Evolutionary conservation across 2,329 filamentous ascomycete species (phyloP), one percentile per base, ranked within the genome.

Genomic region (Dothistroma pini): DNA sequence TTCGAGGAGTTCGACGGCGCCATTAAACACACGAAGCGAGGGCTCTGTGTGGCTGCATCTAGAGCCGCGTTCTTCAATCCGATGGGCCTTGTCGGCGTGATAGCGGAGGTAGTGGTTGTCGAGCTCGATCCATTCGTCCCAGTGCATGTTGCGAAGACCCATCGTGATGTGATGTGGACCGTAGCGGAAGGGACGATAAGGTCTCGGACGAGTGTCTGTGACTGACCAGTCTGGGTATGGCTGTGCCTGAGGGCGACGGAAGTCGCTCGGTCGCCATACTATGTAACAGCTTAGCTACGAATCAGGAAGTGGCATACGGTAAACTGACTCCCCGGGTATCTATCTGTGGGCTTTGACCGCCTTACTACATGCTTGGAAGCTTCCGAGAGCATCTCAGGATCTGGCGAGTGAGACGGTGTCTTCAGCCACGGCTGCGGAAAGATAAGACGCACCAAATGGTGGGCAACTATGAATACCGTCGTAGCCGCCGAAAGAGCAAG

Each of bases 121-220:
- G 29, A 96, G 83, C 75, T 96, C 89, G 70, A 93, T 91, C 90
- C 90, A 93, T 59, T 91, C 86, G 57, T 88, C 83, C 75, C 85
- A 86, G 34, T 84, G 79, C 77, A 90, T 83, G 9, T 80, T 83
- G n/a, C 89, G 83, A 1, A 93, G 79, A 0, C 90, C 89, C 87
- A 93, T 89, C 0, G 87, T 92, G 60, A 90, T 82, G 70, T 89
- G 83, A 74, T 92, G 91, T 8, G 89, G 89, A 0, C 90, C 89
- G 72, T 91, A 85, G 68, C 88, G 84, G 74, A 93, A 93, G 0
- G 90, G 89, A 6, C 90, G 84, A 75, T 93, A 93, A 0, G 89
- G 88, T 0, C 91, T 82, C 0, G 90, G 89, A 62, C 88, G 87
- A 1, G 88, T 90, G n/a, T 78, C 76, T 25, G 83, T 79, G 38